Evolutionary conservation across 345 rosid species (phyloP).

Genomic region (Syzygium grande): DNA sequence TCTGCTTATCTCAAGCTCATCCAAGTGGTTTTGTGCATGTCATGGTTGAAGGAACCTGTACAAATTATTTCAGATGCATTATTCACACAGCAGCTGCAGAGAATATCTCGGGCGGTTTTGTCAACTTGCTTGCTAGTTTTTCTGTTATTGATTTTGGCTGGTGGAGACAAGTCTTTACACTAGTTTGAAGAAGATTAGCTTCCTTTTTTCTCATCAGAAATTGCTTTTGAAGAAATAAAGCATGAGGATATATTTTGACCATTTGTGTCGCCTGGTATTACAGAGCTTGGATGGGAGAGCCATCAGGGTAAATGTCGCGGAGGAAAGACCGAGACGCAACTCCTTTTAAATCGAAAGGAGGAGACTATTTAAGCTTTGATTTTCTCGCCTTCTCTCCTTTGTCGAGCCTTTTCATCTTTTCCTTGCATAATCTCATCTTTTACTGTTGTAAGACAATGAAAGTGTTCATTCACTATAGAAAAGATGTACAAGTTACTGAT

Average conservation of each 20-base stretch:
- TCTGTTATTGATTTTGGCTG: not conserved
- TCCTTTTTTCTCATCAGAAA: not conserved
- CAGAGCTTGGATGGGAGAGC: constrained; percentile 47
- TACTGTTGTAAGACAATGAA: not conserved
- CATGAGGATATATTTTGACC: not conserved
- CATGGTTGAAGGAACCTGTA: not conserved
- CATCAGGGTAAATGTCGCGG: constrained; percentile 35
- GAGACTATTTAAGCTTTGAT: not conserved
- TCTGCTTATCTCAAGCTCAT: not conserved
- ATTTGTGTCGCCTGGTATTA: constrained; percentile 1
- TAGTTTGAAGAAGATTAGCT: not conserved
- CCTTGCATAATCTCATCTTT: not conserved
- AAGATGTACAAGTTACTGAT: not conserved
- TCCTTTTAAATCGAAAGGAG: constrained; percentile 26
- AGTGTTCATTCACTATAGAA: not conserved
- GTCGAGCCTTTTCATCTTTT: not conserved
- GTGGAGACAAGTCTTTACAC: not conserved
- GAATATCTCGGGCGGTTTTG: not conserved
- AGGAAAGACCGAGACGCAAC: constrained; percentile 39
- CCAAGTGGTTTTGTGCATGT: not conserved
- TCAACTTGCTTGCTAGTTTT: not conserved
- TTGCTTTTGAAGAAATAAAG: not conserved
- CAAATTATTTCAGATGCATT: not conserved
- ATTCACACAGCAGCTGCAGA: not conserved
- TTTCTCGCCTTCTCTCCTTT: not conserved